Percentiles rank a stretch among this genome's conserved stretches.
Conservation (phyloP, 2,329 filamentous ascomycete genomes). For the Cryphonectria carpinicola region DNA sequence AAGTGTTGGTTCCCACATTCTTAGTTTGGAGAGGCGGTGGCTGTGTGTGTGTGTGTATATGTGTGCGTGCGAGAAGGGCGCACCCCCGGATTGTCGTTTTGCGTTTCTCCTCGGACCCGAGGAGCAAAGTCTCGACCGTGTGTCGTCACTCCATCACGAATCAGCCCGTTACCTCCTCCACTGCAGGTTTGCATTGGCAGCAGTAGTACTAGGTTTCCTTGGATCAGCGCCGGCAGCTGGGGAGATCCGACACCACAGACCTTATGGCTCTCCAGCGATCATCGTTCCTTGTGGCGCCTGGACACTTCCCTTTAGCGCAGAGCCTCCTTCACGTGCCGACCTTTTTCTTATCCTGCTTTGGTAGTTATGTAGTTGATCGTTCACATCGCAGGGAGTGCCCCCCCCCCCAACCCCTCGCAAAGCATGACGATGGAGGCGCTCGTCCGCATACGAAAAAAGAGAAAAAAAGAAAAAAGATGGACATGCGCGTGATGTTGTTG, state of each 20-base stretch:
- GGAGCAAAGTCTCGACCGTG: background rate
- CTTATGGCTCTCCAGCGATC: background rate
- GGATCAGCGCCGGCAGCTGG: background rate
- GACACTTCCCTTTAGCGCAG: background rate
- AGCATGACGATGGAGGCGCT: background rate
- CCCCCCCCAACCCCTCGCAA: background rate
- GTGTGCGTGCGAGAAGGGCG: background rate
- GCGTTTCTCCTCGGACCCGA: background rate
- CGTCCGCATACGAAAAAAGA: background rate
- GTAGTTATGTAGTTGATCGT: background rate
- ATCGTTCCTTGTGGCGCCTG: background rate
- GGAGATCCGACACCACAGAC: background rate
- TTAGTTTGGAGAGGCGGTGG: background rate
- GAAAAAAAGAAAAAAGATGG: background rate
- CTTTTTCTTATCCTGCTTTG: background rate
- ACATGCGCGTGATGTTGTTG: background rate
- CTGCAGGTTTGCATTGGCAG: background rate
- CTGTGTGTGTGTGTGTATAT: background rate
- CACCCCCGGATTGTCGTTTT: background rate
- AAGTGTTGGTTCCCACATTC: background rate
- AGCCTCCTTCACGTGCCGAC: background rate
- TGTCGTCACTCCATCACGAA: background rate
- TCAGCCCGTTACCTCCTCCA: background rate
- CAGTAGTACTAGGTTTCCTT: background rate
- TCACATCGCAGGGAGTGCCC: background rate